A percentile compares a stretch with the other conserved stretches of the same genome.
These are phyloP conservation scores for Sonneratia caseolaris DNA, from an alignment of 345 rosid species.

Conservation along the genomic window DNA sequence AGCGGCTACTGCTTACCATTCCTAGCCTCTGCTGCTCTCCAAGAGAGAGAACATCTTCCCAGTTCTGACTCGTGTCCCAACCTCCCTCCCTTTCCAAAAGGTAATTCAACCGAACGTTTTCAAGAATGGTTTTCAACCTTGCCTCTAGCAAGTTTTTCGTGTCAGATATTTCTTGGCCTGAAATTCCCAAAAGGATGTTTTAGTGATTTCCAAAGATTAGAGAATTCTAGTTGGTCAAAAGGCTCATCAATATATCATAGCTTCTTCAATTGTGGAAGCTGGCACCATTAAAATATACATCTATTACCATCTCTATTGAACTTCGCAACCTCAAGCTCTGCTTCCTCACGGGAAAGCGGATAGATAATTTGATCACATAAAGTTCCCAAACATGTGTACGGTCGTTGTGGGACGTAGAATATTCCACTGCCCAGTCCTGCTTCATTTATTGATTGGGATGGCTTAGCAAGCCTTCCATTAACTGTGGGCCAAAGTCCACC, in stretches of 20 bases:
- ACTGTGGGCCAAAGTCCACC: constrained; percentile 92
- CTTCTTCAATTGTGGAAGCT: neutral
- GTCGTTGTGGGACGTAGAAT: constrained; percentile 88
- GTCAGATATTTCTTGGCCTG: constrained; percentile 37
- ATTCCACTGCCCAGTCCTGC: constrained; percentile 54
- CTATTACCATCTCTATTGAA: constrained; percentile 45
- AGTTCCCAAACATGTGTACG: constrained; percentile 95
- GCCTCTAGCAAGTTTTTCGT: constrained; percentile 33
- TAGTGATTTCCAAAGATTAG: constrained; percentile 1
- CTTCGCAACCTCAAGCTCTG: constrained; percentile 40
- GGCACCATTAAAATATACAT: neutral
- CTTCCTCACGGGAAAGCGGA: constrained; percentile 87
- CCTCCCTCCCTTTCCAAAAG: constrained; percentile 84
- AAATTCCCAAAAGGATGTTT: constrained; percentile 6
- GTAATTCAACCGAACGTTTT: constrained; percentile 72
- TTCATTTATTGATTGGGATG: constrained; percentile 42
- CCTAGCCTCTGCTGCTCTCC: constrained; percentile 99
- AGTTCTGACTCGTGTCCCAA: constrained; percentile 71
- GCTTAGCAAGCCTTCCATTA: constrained; percentile 70
- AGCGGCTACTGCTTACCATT: constrained; percentile 46
- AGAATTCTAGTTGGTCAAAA: neutral
- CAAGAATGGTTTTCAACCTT: constrained; percentile 57
- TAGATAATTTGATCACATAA: constrained; percentile 97
- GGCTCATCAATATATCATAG: neutral
- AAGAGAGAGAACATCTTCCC: constrained; percentile 94